Evolutionary conservation across 1,284 basidiomycete species (phyloP).

Genomic region (Cutaneotrichosporon mucoides): DNA sequence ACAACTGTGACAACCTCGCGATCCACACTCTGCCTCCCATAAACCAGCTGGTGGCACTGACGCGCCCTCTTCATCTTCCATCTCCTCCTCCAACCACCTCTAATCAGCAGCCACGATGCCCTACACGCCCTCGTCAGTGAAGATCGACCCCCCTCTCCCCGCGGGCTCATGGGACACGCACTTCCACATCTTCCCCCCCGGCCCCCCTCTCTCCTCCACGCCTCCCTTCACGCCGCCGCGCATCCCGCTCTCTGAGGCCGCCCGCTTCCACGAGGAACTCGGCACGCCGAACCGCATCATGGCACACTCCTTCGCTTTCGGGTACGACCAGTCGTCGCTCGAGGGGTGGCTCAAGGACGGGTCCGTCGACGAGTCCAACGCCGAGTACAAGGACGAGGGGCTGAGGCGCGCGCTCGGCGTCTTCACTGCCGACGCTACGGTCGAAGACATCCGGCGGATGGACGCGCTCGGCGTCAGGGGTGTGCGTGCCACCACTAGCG

Average conservation of each 20-base stretch:
- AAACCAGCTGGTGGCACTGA: too few relatives aligned
- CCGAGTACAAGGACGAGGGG: background rate
- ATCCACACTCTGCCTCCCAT: too few relatives aligned
- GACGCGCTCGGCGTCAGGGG: slow-evolving; percentile 6
- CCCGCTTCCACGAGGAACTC: slow-evolving; percentile 1
- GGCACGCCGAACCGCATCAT: slow-evolving; percentile 7
- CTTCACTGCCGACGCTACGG: background rate
- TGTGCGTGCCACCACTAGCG: background rate
- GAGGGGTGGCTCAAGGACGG: background rate
- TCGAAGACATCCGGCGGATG: background rate
- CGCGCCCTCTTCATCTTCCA: background rate
- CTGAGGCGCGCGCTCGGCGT: slow-evolving; percentile 1
- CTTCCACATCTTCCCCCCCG: slow-evolving; percentile 15
- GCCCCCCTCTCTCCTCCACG: background rate
- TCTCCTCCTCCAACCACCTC: too few relatives aligned
- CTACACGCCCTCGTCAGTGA: background rate
- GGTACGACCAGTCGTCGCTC: background rate
- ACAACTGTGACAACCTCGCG: too few relatives aligned
- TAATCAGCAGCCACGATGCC: too few relatives aligned
- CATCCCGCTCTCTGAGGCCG: background rate
- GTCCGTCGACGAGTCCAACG: too few relatives aligned
- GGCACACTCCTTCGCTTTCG: slow-evolving; percentile 8
- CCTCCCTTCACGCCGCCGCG: slow-evolving; percentile 4
- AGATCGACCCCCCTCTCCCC: slow-evolving; percentile 1
- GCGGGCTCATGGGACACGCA: slow-evolving; percentile 10